These are phyloP conservation scores for Gamarada debralockiae DNA, from an alignment of 495 filamentous ascomycete genomes.

Conservation along the genomic window DNA sequence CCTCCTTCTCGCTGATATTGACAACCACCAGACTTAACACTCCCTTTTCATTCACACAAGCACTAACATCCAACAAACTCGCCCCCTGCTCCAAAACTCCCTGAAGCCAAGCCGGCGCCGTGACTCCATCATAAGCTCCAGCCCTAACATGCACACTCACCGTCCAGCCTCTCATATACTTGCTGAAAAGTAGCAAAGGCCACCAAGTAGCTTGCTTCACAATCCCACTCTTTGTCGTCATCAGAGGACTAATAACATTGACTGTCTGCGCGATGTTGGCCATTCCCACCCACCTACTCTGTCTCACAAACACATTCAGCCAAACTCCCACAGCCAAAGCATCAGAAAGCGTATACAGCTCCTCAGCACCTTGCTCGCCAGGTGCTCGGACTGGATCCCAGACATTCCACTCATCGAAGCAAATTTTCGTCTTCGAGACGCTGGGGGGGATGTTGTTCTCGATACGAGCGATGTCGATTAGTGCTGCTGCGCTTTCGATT, in stretches of 20 bases:
- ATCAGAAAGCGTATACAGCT: conserved; percentile 71
- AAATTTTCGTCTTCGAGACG: conserved; percentile 46
- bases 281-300: conserved; percentile 70
- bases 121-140: conserved; percentile 58
- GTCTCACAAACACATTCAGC: conserved; percentile 77
- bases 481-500: conserved; percentile 61
- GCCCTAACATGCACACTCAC: conserved; percentile 57
- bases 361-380: conserved; percentile 63
- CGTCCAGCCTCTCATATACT: conserved; percentile 70
- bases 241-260: conserved; percentile 74
- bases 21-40: conserved; percentile 62
- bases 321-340: conserved; percentile 69
- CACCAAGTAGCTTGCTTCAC: conserved; percentile 75
- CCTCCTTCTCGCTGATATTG: conserved; percentile 58
- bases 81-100: conserved; percentile 54
- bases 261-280: conserved; percentile 77
- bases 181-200: conserved; percentile 67
- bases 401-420: conserved; percentile 70
- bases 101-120: conserved; percentile 60
- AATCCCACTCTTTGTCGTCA: conserved; percentile 61
- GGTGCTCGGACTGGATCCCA: conserved; percentile 71
- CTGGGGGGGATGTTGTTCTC: conserved; percentile 56
- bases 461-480: conserved; percentile 73
- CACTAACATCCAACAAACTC: conserved; percentile 70
- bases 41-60: conserved; percentile 57